phyloP scores from a whole-genome alignment of 179 eudicot species.

The Beta macrorhiza region DNA sequence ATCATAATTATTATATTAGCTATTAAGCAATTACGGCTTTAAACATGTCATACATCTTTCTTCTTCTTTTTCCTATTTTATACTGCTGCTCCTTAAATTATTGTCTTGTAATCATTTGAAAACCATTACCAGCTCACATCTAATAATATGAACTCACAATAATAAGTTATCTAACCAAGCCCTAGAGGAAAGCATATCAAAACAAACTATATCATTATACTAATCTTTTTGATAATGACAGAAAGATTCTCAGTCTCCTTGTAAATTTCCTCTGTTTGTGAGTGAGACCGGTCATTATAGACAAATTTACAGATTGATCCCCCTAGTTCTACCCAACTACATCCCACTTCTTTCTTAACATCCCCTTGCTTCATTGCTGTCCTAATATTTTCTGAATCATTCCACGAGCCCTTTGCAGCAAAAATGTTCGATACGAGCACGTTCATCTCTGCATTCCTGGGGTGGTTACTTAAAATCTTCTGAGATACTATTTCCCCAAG shows the following conservation, averaged over 20 bases:
- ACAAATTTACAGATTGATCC: slow-evolving; percentile 40
- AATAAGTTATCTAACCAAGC: not conserved
- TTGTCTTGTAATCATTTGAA: not conserved
- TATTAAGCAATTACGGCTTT: not conserved
- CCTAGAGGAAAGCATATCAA: not conserved
- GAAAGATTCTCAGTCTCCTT: slow-evolving; percentile 41
- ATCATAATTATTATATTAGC: not conserved
- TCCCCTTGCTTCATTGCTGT: slow-evolving; percentile 33
- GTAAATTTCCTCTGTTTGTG: slow-evolving; percentile 38
- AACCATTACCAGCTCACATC: not conserved
- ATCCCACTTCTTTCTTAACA: slow-evolving; percentile 49
- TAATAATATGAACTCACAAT: not conserved
- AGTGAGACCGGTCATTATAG: slow-evolving; percentile 47
- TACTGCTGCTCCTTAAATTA: not conserved
- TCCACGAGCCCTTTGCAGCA: slow-evolving; percentile 59
- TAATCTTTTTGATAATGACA: slow-evolving; percentile 31
- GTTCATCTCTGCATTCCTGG: slow-evolving; percentile 39
- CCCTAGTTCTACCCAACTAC: slow-evolving; percentile 59
- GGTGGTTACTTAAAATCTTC: slow-evolving; percentile 30
- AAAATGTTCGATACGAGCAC: slow-evolving; percentile 53
- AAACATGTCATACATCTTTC: not conserved
- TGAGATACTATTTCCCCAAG: slow-evolving; percentile 44
- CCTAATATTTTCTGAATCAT: slow-evolving; percentile 44
- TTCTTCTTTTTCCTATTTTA: not conserved
- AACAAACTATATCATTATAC: slow-evolving; percentile 24